A percentile compares a stretch with the other conserved stretches of the same genome.
Evolutionary conservation across 2,329 filamentous ascomycete species (phyloP).

Genomic region (Penicillium sp.): DNA sequence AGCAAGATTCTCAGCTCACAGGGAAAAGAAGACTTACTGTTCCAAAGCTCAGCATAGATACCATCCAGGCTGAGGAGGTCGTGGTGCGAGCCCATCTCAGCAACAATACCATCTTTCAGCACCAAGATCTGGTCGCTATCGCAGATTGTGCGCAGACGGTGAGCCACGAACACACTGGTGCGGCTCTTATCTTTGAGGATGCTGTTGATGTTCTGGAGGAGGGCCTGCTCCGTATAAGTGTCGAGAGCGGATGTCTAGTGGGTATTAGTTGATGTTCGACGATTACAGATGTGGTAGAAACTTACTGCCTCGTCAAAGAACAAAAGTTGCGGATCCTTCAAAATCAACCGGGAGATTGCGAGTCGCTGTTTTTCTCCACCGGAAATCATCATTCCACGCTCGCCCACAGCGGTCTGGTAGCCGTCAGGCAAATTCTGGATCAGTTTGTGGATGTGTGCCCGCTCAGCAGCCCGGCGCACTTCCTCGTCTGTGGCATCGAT

Average conservation of each 20-base stretch:
- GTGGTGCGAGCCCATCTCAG: slow-evolving; percentile 83
- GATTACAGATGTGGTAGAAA: slow-evolving; percentile 13
- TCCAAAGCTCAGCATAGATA: slow-evolving; percentile 89
- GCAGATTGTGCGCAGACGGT: slow-evolving; percentile 88
- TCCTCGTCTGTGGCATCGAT: slow-evolving; percentile 72
- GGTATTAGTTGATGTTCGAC: background rate
- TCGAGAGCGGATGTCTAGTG: slow-evolving; percentile 77
- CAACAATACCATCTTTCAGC: slow-evolving; percentile 78
- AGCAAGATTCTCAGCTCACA: background rate
- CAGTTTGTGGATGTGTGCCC: slow-evolving; percentile 82
- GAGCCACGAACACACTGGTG: slow-evolving; percentile 93
- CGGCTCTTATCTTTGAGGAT: slow-evolving; percentile 84
- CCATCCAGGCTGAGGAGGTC: slow-evolving; percentile 72
- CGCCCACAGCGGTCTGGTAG: slow-evolving; percentile 87
- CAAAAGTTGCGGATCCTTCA: slow-evolving; percentile 85
- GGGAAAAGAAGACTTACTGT: slow-evolving; percentile 60
- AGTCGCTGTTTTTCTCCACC: slow-evolving; percentile 92
- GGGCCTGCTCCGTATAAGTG: slow-evolving; percentile 87
- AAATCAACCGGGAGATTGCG: slow-evolving; percentile 76
- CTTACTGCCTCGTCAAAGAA: slow-evolving; percentile 89
- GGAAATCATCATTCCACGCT: slow-evolving; percentile 94
- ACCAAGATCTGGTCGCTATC: slow-evolving; percentile 94
- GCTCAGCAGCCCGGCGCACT: slow-evolving; percentile 74
- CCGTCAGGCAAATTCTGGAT: slow-evolving; percentile 80
- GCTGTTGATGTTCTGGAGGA: slow-evolving; percentile 89